Evolutionary conservation across 169 alveolate genomes (phyloP).

Genomic region (Eimeria sp.): DNA sequence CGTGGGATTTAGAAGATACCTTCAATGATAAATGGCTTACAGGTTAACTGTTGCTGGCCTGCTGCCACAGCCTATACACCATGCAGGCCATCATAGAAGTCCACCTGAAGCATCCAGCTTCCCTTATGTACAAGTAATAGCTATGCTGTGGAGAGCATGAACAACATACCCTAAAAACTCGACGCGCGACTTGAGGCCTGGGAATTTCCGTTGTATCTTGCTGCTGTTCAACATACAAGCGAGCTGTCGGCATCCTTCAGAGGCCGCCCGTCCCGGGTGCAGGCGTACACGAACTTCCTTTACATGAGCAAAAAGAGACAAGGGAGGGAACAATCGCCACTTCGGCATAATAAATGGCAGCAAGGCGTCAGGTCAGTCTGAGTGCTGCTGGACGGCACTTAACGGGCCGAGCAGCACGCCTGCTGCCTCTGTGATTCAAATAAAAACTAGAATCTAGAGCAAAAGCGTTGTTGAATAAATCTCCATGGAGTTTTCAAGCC

Average conservation of each 20-base stretch:
- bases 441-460: not conserved
- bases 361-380: not conserved
- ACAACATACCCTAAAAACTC: slow-evolving; percentile 47
- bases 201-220: slow-evolving; percentile 14
- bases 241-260: slow-evolving; percentile 73
- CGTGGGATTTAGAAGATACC: not conserved
- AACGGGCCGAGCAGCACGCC: not conserved
- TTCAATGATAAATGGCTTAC: not conserved
- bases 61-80: not conserved
- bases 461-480: not conserved
- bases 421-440: not conserved
- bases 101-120: not conserved
- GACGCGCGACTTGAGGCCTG: slow-evolving; percentile 22
- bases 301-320: slow-evolving; percentile 48
- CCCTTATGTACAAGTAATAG: not conserved
- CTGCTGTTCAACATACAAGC: slow-evolving; percentile 33
- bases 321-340: slow-evolving; percentile 34
- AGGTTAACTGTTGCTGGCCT: not conserved
- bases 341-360: slow-evolving; percentile 18
- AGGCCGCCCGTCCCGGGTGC: slow-evolving; percentile 55
- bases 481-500: not conserved
- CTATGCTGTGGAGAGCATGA: not conserved
- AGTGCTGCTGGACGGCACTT: not conserved
- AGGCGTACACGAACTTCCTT: slow-evolving; percentile 54
- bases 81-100: not conserved